Percentiles rank a stretch among this genome's conserved stretches.
phyloP scores from a whole-genome alignment of 2,329 filamentous ascomycete genomes.

The Knoxdaviesia capensis region DNA sequence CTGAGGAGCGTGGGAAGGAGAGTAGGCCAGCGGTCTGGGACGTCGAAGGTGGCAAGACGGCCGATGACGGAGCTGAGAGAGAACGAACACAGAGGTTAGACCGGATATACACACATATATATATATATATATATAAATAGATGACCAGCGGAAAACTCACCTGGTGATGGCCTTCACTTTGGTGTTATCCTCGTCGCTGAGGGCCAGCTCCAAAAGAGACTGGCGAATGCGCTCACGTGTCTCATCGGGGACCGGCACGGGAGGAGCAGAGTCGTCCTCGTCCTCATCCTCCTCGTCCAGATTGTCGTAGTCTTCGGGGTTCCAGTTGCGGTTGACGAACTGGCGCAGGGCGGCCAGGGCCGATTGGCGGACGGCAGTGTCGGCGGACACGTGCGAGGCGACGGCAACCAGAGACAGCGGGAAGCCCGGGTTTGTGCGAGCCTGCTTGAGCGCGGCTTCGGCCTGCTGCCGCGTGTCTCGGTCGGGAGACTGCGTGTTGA shows the following conservation, averaged over 20 bases:
- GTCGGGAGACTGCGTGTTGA: constrained; percentile 62
- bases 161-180: constrained; percentile 82
- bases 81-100: constrained; percentile 2
- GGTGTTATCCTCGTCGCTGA: constrained; percentile 53
- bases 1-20: constrained; percentile 64
- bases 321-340: constrained; percentile 77
- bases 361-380: constrained; percentile 60
- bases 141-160: constrained; percentile 22
- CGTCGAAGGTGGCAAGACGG: constrained; percentile 86
- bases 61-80: constrained; percentile 49
- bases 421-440: constrained; percentile 50
- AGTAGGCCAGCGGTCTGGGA: constrained; percentile 85
- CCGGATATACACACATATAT: background rate
- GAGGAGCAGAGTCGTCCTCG: constrained; percentile 24
- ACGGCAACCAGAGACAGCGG: constrained; percentile 65
- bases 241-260: constrained; percentile 10
- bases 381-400: constrained; percentile 53
- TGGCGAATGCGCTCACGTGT: constrained; percentile 51
- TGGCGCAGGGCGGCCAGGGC: constrained; percentile 62
- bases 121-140: background rate
- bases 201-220: constrained; percentile 56
- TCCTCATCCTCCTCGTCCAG: constrained; percentile 36
- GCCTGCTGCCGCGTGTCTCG: constrained; percentile 67
- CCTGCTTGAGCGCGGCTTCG: constrained; percentile 59
- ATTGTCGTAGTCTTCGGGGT: constrained; percentile 51